These are phyloP conservation scores for Sphagnum fallax DNA, from an alignment of 228 moss, liverwort and hornwort species.

Conservation along the genomic window DNA sequence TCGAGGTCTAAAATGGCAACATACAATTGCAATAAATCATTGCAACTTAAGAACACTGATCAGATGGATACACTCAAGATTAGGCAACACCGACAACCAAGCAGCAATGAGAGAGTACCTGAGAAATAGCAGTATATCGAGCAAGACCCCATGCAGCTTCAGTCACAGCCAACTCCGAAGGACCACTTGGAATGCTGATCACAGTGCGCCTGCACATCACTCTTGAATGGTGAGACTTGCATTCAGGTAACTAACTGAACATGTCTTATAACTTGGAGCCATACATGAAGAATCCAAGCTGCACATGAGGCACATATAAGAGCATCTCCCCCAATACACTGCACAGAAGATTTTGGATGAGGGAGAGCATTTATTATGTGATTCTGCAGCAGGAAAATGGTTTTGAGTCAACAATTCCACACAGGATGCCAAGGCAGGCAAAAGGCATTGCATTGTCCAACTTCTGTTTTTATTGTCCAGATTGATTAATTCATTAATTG, in stretches of 20 bases:
- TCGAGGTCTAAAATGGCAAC: background rate
- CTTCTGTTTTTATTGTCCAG: too few species aligned
- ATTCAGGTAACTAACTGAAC: background rate
- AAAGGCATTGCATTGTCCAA: too few species aligned
- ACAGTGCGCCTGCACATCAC: conserved; percentile 45
- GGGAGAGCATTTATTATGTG: too few species aligned
- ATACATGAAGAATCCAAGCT: background rate
- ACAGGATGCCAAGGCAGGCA: too few species aligned
- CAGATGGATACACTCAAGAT: background rate
- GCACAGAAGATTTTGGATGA: too few species aligned
- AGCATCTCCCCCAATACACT: background rate
- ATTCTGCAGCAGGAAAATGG: too few species aligned
- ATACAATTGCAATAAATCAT: background rate
- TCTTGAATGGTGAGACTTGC: background rate
- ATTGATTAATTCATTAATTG: too few species aligned
- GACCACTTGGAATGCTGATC: conserved; percentile 74
- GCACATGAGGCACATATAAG: background rate
- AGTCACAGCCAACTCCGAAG: conserved; percentile 51
- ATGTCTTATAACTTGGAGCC: background rate
- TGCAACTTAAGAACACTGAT: background rate
- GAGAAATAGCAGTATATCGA: conserved; percentile 59
- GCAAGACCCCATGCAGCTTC: conserved; percentile 80
- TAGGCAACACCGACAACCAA: background rate
- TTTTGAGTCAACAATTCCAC: too few species aligned
- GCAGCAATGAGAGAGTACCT: conserved; percentile 11